Base-by-base conservation (phyloP, 2,329 filamentous ascomycete species). In the Orbilia quercus region DNA sequence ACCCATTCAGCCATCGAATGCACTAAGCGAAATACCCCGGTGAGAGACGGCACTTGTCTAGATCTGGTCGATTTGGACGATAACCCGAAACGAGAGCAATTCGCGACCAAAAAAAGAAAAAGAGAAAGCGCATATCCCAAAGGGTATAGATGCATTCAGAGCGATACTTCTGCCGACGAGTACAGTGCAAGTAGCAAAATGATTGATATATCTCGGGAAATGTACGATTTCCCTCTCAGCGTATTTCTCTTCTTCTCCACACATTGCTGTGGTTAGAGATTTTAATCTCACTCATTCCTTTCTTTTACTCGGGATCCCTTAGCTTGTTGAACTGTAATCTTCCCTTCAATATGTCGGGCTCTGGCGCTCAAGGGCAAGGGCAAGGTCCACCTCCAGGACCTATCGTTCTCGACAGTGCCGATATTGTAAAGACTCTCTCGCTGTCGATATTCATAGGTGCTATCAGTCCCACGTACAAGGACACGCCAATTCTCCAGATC, bases 131-230 rank as follows among this genome's bases (percentile, higher is more conserved):
- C 14, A 51, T 25, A 3, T 22, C 47, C 47, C 12, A 51, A 51
- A 18, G 50, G 34, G n/a, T 54, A 14, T 54, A n/a, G 18, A 54
- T 28, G 31, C 50, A 54, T 23, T 54, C 22, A 36, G 16, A 36
- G 50, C 50, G 22, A 14, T 14, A 16, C 22, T 16, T 31, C 18
- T 54, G 50, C 20, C 47, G 47, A 51, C 34, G 25, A 31, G 47
- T 14, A 38, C n/a, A 54, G n/a, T 36, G 31, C 28, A 3, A 16
- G 36, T 40, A 16, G 36, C n/a, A 40, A 16, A n/a, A 40, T 38
- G 31, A 40, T 54, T 54, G 40, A 54, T 54, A 54, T 38, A 54
- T 16, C 45, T 28, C 9, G 14, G 45, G 7, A 9, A 5, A 40
- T 40, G 50, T 28, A 22, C 31, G 34, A 28, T 54, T 40, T 18